A percentile compares a stretch with the other conserved stretches of the same genome.
Conservation (phyloP, 805 yeast genomes). For the Tetrapisispora iriomotensis region DNA sequence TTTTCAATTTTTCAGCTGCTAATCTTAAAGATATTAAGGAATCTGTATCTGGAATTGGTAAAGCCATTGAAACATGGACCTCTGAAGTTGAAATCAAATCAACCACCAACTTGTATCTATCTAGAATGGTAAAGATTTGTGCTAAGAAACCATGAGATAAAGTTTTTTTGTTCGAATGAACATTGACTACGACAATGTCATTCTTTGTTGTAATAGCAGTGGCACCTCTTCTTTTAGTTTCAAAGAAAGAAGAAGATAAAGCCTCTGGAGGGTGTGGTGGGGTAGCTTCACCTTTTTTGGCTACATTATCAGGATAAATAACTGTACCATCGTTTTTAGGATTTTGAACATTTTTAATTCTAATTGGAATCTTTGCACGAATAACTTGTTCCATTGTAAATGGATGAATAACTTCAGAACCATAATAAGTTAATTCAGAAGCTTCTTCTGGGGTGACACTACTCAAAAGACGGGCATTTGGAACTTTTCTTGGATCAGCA, state of each 20-base stretch:
- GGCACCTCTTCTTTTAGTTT: conserved; percentile 52
- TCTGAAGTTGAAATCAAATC: conserved; percentile 95
- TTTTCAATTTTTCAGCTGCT: conserved; percentile 70
- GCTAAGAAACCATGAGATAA: conserved; percentile 94
- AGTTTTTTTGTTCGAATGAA: conserved; percentile 89
- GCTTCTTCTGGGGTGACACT: conserved; percentile 98
- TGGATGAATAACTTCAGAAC: conserved; percentile 96
- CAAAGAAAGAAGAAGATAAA: conserved; percentile 34
- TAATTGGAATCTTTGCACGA: conserved; percentile 88
- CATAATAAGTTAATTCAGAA: conserved; percentile 94
- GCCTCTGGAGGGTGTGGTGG: conserved; percentile 94
- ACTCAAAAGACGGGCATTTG: conserved; percentile 71
- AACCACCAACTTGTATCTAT: conserved; percentile 75
- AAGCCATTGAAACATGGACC: conserved; percentile 97
- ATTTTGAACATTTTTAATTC: conserved; percentile 92
- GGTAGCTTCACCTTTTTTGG: conserved; percentile 75
- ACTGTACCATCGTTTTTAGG: conserved; percentile 90
- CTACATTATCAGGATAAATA: conserved; percentile 85
- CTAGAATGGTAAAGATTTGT: conserved; percentile 75
- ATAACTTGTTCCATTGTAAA: conserved; percentile 99
- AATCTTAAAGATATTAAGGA: conserved; percentile 47
- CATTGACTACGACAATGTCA: conserved; percentile 82
- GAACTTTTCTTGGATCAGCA: conserved; percentile 95
- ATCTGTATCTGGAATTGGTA: conserved; percentile 64
- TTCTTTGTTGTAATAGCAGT: conserved; percentile 96